Percentiles rank a stretch among this genome's conserved stretches.
These are phyloP conservation scores for Lecanosticta acicola DNA, from an alignment of 2,329 filamentous ascomycete species.

Conservation along the genomic window DNA sequence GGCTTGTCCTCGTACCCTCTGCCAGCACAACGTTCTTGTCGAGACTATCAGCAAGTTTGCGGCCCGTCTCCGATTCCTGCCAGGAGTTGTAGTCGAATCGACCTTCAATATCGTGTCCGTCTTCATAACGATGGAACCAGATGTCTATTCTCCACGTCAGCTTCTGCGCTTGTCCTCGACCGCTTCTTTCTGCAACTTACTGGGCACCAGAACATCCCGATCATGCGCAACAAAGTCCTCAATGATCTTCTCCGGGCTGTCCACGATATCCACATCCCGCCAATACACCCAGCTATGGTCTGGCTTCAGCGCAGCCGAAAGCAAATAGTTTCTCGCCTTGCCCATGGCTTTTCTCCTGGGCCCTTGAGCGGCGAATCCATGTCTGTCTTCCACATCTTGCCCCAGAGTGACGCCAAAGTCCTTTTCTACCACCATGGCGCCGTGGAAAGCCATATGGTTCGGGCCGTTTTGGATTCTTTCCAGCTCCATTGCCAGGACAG, in stretches of 20 bases:
- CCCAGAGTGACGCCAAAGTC: slow-evolving; percentile 73
- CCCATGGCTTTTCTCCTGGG: slow-evolving; percentile 88
- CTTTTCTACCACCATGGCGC: slow-evolving; percentile 80
- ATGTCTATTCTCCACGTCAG: slow-evolving; percentile 58
- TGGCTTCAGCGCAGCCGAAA: slow-evolving; percentile 75
- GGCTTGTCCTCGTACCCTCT: slow-evolving; percentile 56
- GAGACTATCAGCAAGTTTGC: slow-evolving; percentile 65
- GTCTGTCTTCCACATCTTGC: slow-evolving; percentile 75
- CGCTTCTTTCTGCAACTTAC: slow-evolving; percentile 51
- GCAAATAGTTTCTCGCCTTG: slow-evolving; percentile 83
- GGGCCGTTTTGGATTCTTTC: slow-evolving; percentile 75
- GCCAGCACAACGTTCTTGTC: slow-evolving; percentile 78
- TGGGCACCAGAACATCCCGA: slow-evolving; percentile 86
- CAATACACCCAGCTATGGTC: slow-evolving; percentile 99
- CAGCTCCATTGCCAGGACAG: slow-evolving; percentile 76
- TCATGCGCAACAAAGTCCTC: slow-evolving; percentile 96
- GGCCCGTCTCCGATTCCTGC: slow-evolving; percentile 84
- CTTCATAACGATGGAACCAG: slow-evolving; percentile 88
- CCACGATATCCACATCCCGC: slow-evolving; percentile 93
- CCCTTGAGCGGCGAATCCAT: slow-evolving; percentile 80
- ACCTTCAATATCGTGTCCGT: slow-evolving; percentile 80
- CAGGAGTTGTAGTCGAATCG: slow-evolving; percentile 99
- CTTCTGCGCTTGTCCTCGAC: background rate
- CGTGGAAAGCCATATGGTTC: slow-evolving; percentile 78
- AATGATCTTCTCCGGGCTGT: slow-evolving; percentile 79